A percentile compares a stretch with the other conserved stretches of the same genome.
These are phyloP conservation scores for Eruca vesicaria DNA, from an alignment of 441 rosid genomes.

Conservation along the genomic window DNA sequence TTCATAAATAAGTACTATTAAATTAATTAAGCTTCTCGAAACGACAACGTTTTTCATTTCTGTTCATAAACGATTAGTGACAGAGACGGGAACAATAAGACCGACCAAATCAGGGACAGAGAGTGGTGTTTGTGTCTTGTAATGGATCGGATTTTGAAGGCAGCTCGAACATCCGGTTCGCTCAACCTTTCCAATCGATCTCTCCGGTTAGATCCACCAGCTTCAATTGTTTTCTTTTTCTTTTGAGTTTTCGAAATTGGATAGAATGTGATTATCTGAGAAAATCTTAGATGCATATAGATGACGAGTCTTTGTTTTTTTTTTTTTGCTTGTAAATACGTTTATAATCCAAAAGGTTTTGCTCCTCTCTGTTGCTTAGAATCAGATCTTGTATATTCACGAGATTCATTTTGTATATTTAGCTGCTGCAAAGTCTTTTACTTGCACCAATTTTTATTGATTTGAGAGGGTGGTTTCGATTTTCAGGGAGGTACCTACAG, in stretches of 20 bases:
- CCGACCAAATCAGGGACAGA: neutral
- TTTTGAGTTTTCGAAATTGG: neutral
- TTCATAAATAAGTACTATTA: too few species aligned
- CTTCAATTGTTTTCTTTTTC: neutral
- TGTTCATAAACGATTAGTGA: neutral
- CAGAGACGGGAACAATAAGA: constrained; percentile 12
- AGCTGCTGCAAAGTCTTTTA: constrained; percentile 16
- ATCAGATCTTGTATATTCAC: neutral
- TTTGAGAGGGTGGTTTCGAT: neutral
- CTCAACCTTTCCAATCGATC: constrained; percentile 92
- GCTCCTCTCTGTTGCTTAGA: neutral
- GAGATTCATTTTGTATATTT: constrained; percentile 9
- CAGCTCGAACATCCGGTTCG: constrained; percentile 87
- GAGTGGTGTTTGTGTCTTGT: neutral
- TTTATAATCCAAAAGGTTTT: neutral
- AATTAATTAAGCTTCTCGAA: too few species aligned
- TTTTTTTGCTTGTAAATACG: neutral
- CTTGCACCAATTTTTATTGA: constrained; percentile 6
- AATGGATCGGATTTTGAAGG: constrained; percentile 85
- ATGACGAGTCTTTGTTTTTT: neutral
- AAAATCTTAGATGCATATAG: neutral
- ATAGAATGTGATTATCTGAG: constrained; percentile 15
- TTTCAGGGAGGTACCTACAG: constrained; percentile 69
- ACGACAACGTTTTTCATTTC: neutral
- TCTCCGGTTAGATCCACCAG: constrained; percentile 50